A percentile compares a stretch with the other conserved stretches of the same genome.
Evolutionary conservation across 306 rosid species (phyloP).

Genomic region (Quercus rubra): DNA sequence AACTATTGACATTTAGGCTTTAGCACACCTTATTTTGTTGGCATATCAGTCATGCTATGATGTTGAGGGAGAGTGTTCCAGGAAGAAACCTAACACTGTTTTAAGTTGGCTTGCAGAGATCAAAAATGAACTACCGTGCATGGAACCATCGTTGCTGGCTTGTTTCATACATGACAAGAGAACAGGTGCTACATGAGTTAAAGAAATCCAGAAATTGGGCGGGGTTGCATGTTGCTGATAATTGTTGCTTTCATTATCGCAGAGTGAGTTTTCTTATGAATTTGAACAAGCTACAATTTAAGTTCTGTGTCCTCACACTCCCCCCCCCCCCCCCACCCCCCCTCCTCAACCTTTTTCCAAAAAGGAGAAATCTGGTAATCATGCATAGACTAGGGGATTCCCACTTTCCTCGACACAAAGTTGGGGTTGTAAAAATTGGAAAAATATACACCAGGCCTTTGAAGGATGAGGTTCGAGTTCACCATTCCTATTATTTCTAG

Average conservation of each 20-base stretch:
- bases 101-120: constrained; percentile 49
- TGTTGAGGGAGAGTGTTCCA: not conserved
- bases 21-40: not conserved
- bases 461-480: no score
- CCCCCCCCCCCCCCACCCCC: no score
- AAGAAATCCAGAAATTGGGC: constrained; percentile 74
- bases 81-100: constrained; percentile 1
- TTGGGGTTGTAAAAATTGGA: no score
- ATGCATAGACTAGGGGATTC: not conserved
- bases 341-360: not conserved
- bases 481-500: no score
- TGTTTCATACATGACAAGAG: constrained; percentile 62
- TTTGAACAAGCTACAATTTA: not conserved
- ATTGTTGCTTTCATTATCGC: constrained; percentile 79
- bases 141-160: constrained; percentile 95
- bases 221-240: constrained; percentile 71
- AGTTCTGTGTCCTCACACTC: no score
- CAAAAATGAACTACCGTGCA: constrained; percentile 96
- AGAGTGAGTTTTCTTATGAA: constrained; percentile 53
- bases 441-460: no score
- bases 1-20: not conserved
- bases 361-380: not conserved
- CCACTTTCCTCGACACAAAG: no score
- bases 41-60: not conserved
- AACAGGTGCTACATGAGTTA: constrained; percentile 64